phyloP scores from a whole-genome alignment of 805 yeast species.

The Candida silvatica region DNA sequence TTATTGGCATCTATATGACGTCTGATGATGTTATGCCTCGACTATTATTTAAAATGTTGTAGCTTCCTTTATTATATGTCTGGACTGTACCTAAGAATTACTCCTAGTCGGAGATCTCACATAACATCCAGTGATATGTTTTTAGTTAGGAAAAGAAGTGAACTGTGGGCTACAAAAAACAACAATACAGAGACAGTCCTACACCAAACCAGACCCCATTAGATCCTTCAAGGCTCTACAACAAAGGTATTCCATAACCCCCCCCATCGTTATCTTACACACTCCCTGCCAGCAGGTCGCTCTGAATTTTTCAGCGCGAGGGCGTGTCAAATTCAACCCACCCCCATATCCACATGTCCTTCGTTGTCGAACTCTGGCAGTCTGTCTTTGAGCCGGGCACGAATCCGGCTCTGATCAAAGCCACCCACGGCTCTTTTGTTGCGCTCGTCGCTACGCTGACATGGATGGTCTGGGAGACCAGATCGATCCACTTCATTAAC shows the following conservation, averaged over 20 bases:
- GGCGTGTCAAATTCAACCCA: no score
- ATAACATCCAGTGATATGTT: no score
- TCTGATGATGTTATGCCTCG: no score
- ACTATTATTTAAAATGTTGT: no score
- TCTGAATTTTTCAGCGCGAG: not conserved
- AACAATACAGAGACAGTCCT: not conserved
- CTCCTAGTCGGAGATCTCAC: no score
- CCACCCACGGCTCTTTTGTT: conserved; percentile 79
- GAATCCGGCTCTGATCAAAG: conserved; percentile 78
- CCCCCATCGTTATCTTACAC: not conserved
- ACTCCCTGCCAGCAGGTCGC: not conserved
- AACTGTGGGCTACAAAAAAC: not conserved
- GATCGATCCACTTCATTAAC: conserved; percentile 59
- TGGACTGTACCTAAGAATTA: no score
- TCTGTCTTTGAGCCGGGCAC: conserved; percentile 91
- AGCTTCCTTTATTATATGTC: no score
- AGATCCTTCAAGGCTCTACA: no score
- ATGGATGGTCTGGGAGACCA: conserved; percentile 49
- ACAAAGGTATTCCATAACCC: no score
- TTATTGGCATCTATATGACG: no score
- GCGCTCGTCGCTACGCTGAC: conserved; percentile 50
- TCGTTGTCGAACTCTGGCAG: conserved; percentile 72
- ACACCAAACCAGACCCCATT: not conserved
- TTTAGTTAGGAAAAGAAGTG: not conserved
- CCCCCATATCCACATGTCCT: conserved; percentile 26